Base-by-base conservation (phyloP, 208 protist genomes). In the Herpetomonas tarakana region DNA sequence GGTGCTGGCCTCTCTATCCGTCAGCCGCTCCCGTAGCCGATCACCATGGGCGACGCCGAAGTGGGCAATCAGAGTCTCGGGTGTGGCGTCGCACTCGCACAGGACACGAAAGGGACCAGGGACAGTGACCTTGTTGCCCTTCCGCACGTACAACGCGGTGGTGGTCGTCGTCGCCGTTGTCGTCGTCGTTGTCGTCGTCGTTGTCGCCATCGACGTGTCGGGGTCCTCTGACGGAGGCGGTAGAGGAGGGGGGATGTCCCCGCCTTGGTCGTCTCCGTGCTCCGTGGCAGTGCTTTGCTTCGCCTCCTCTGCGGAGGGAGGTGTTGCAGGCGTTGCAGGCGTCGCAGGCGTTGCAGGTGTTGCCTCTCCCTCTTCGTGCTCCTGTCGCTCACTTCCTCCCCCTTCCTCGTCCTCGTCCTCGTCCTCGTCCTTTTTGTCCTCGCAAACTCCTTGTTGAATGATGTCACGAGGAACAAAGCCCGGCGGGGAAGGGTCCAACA, bases 21-120 rank as follows among this genome's bases (percentile, higher is more conserved):
- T n/a, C n/a, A 14, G 35, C 12, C 54, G 60, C 60, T 38, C 25
- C 9, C 28, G 54, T 14, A 83, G 62, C 7, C 63, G 65, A 19
- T 87, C 76, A 7, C 60, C 73, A 60, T 87, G 76, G 3, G 64
- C 54, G 0, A 87, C 76, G 41, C 81, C 76, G 39, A 81, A 87
- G 12, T 46, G 44, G 28, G 25, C 24, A 21, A 47, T 49, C 16
- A 83, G 56, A 38, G 58, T 29, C 12, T 47, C 39, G 2, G 65
- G 55, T 3, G 58, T 57, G 11, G 62, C 63, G 39, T 71, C 62
- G 50, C 76, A 83, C 55, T 81, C 68, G 2, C 76, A 51, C 57
- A 68, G 62, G 12, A 69, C 61, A 16, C 68, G 71, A 50, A 70
- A 88, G 51, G 70, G 52, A 2, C 69, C 81, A 11, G 67, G 50